Percentiles rank a stretch among this genome's conserved stretches.
phyloP scores from a whole-genome alignment of 805 yeast species.

The Kuraishia hungarica region DNA sequence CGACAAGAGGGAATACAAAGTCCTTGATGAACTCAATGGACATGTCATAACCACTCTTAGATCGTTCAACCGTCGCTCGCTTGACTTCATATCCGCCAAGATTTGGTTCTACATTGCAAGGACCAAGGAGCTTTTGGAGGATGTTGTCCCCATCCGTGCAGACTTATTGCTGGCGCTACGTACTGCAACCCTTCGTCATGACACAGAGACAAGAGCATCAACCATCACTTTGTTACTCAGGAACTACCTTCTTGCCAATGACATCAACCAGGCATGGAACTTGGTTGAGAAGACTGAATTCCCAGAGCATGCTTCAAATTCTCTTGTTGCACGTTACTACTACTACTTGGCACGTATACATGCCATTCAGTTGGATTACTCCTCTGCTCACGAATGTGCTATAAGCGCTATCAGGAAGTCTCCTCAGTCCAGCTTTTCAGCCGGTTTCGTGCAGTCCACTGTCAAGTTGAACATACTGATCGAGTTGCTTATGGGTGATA shows the following conservation, averaged over 20 bases:
- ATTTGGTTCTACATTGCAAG: constrained; percentile 88
- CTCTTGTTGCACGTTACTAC: constrained; percentile 85
- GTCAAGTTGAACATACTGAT: constrained; percentile 81
- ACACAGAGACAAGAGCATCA: constrained; percentile 84
- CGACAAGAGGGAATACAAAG: constrained; percentile 44
- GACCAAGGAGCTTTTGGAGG: constrained; percentile 55
- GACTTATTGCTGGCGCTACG: constrained; percentile 68
- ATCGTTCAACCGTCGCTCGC: constrained; percentile 66
- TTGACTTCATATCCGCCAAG: constrained; percentile 83
- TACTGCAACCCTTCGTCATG: constrained; percentile 87
- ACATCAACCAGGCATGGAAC: constrained; percentile 80
- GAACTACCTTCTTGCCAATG: constrained; percentile 68
- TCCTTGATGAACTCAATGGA: constrained; percentile 45
- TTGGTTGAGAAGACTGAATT: constrained; percentile 84
- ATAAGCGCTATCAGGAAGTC: constrained; percentile 95
- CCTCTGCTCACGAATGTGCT: constrained; percentile 81
- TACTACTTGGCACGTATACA: constrained; percentile 86
- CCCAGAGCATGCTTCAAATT: constrained; percentile 77
- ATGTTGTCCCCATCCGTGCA: constrained; percentile 54
- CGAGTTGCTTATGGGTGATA: constrained; percentile 92
- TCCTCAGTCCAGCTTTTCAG: constrained; percentile 79
- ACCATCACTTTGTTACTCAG: constrained; percentile 80
- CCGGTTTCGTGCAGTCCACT: constrained; percentile 85
- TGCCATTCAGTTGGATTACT: constrained; percentile 88
- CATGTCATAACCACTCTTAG: constrained; percentile 45